Evolutionary conservation across 2,329 filamentous ascomycete genomes (phyloP).

Genomic region (Aspergillus pseudotamarii): DNA sequence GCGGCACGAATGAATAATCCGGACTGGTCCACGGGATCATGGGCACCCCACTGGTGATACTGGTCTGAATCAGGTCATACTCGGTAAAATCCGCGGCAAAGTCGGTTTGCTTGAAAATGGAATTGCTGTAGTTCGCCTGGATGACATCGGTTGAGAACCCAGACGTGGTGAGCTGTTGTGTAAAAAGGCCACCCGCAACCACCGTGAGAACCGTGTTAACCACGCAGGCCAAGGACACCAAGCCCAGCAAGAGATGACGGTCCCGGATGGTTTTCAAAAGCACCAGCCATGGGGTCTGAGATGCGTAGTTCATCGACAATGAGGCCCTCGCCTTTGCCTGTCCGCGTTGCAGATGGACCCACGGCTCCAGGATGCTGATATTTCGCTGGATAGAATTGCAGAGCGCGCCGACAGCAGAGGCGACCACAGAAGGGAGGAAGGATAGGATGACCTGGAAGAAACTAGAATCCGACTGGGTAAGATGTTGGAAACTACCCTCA

Average conservation of each 20-base stretch:
- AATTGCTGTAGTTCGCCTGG: constrained; percentile 34
- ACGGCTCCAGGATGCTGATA: constrained; percentile 37
- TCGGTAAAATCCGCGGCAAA: constrained; percentile 39
- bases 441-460: constrained; percentile 35
- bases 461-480: constrained; percentile 36
- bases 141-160: constrained; percentile 26
- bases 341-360: constrained; percentile 39
- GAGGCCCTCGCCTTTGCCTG: constrained; percentile 29
- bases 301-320: constrained; percentile 36
- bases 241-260: constrained; percentile 29
- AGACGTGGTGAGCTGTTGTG: constrained; percentile 32
- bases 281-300: constrained; percentile 35
- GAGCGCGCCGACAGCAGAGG: constrained; percentile 34
- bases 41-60: constrained; percentile 36
- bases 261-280: constrained; percentile 32
- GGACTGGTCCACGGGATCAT: constrained; percentile 36
- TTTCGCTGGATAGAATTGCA: constrained; percentile 40
- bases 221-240: constrained; percentile 36
- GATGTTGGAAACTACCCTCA: constrained; percentile 33
- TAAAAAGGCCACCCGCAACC: constrained; percentile 38
- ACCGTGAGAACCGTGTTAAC: constrained; percentile 34
- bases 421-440: constrained; percentile 35
- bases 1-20: constrained; percentile 34
- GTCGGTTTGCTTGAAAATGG: constrained; percentile 30
- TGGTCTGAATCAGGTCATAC: constrained; percentile 39